Percentiles rank a stretch among this genome's conserved stretches.
phyloP scores from a whole-genome alignment of 805 yeast genomes.

The Cyberlindnera bimundalis region DNA sequence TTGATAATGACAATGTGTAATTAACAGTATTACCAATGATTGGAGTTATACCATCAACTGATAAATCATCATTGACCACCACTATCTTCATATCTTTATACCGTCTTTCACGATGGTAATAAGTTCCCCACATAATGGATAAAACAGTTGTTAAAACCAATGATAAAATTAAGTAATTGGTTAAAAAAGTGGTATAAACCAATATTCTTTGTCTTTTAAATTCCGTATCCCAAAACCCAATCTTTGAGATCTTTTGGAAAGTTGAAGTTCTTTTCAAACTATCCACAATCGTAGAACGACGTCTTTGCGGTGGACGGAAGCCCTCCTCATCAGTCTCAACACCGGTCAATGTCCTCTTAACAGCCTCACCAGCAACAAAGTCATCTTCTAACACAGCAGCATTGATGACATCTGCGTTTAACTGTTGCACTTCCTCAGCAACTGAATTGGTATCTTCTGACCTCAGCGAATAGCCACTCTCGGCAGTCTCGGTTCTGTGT shows the following conservation, averaged over 20 bases:
- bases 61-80: slow-evolving; percentile 23
- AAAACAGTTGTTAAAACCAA: slow-evolving; percentile 25
- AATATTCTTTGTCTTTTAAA: slow-evolving; percentile 19
- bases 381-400: slow-evolving; percentile 16
- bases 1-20: slow-evolving; percentile 1
- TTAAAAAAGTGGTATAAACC: slow-evolving; percentile 17
- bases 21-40: slow-evolving; percentile 18
- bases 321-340: too few relatives aligned
- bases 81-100: slow-evolving; percentile 19
- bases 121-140: slow-evolving; percentile 29
- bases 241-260: slow-evolving; percentile 16
- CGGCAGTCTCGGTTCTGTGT: too few relatives aligned
- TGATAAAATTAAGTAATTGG: slow-evolving; percentile 23
- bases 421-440: slow-evolving; percentile 15
- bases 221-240: slow-evolving; percentile 23
- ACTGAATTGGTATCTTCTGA: slow-evolving; percentile 9
- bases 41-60: slow-evolving; percentile 16
- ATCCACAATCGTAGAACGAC: slow-evolving; percentile 21
- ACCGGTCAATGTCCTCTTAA: slow-evolving; percentile 7
- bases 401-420: slow-evolving; percentile 17
- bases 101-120: slow-evolving; percentile 16
- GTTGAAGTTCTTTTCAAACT: slow-evolving; percentile 13
- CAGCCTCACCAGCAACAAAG: slow-evolving; percentile 7
- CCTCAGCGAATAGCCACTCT: slow-evolving; percentile 5
- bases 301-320: slow-evolving; percentile 8